Percentiles rank a stretch among this genome's conserved stretches.
These are phyloP conservation scores for Brassica juncea DNA, from an alignment of 345 rosid genomes.

Conservation along the genomic window DNA sequence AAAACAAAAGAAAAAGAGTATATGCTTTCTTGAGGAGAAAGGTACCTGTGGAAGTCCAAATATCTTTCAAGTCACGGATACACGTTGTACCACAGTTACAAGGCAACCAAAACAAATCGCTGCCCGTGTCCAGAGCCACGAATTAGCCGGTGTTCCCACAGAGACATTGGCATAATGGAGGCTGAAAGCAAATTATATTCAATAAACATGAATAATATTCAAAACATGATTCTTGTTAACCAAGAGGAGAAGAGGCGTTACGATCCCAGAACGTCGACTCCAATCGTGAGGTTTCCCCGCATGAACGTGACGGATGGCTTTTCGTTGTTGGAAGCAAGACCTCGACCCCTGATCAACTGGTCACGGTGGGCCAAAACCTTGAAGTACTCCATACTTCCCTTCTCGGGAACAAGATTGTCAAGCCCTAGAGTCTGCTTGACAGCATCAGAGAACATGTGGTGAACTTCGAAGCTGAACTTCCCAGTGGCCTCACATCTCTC, in stretches of 20 bases:
- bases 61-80: constrained; percentile 38
- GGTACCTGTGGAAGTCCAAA: constrained; percentile 41
- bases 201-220: neutral
- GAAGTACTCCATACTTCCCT: constrained; percentile 30
- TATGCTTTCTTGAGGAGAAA: neutral
- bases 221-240: neutral
- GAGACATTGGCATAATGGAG: constrained; percentile 78
- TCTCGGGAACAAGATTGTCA: constrained; percentile 20
- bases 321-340: constrained; percentile 49
- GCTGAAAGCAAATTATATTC: constrained; percentile 44
- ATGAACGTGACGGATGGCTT: constrained; percentile 54
- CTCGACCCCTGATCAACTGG: constrained; percentile 62
- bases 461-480: constrained; percentile 32
- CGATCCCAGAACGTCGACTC: constrained; percentile 35
- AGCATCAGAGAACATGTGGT: constrained; percentile 33
- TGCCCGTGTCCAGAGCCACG: constrained; percentile 92
- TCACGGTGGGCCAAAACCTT: constrained; percentile 68
- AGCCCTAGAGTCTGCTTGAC: constrained; percentile 23
- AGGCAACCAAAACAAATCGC: constrained; percentile 91
- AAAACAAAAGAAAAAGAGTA: neutral
- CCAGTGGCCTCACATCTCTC: constrained; percentile 34
- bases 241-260: constrained; percentile 30
- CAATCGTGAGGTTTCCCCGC: constrained; percentile 62
- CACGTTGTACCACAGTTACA: constrained; percentile 72
- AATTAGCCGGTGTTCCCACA: constrained; percentile 71